Evolutionary conservation across 2,329 filamentous ascomycete species (phyloP).

Genomic region (Dendryphion nanum): DNA sequence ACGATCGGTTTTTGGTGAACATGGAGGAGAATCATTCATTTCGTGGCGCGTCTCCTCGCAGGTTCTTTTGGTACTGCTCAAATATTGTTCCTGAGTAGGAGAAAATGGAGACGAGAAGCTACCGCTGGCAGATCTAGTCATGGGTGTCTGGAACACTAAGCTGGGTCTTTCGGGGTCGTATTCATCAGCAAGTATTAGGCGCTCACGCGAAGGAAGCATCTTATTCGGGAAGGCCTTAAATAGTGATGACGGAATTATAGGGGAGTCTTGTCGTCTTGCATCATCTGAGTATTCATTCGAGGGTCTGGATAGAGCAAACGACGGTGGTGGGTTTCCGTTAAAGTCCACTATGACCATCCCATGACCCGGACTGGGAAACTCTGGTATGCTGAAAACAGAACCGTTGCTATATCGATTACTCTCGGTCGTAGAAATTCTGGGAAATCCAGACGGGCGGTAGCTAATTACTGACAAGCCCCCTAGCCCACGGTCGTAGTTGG

Average conservation of each 20-base stretch:
- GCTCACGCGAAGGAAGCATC: conserved; percentile 6
- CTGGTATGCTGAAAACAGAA: conserved; percentile 37
- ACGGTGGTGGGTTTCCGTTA: conserved; percentile 49
- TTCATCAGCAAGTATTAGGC: conserved; percentile 6
- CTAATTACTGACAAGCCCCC: conserved; percentile 15
- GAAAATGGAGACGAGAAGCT: no score
- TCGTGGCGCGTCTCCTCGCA: no score
- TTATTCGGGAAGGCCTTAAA: conserved; percentile 16
- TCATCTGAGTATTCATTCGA: conserved; percentile 12
- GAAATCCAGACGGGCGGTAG: not conserved
- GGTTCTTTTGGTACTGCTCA: no score
- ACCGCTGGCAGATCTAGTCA: conserved; percentile 9
- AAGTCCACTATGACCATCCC: conserved; percentile 64
- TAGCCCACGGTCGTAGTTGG: conserved; percentile 26
- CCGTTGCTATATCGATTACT: conserved; percentile 22
- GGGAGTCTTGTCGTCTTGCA: not conserved
- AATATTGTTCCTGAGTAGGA: no score
- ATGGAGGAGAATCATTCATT: conserved; percentile 33
- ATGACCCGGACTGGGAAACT: conserved; percentile 74
- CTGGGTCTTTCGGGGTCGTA: conserved; percentile 20
- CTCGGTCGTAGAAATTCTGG: conserved; percentile 10
- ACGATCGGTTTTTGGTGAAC: conserved; percentile 38
- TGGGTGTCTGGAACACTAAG: conserved; percentile 18
- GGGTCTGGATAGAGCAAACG: conserved; percentile 52
- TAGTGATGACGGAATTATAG: conserved; percentile 16